A percentile compares a stretch with the other conserved stretches of the same genome.
Evolutionary conservation across 1,284 basidiomycete genomes (phyloP).

Genomic region (Austroboletus rostrupii): DNA sequence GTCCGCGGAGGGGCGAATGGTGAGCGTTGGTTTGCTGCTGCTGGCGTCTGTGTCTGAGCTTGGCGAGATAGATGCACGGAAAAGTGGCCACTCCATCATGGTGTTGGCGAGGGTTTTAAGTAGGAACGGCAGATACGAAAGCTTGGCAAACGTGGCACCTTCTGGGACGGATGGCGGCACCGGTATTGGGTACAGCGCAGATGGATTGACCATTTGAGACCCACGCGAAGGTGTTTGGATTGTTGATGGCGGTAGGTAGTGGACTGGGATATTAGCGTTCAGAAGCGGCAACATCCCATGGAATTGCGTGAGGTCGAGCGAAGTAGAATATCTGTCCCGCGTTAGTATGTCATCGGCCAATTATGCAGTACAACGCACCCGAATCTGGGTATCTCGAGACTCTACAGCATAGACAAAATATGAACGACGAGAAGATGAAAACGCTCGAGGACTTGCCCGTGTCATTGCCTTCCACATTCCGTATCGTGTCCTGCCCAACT

Average conservation of each 20-base stretch:
- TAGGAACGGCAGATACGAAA: constrained; percentile 84
- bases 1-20: constrained; percentile 67
- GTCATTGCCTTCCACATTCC: constrained; percentile 88
- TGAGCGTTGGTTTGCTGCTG: constrained; percentile 54
- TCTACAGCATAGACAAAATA: constrained; percentile 39
- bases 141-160: constrained; percentile 52
- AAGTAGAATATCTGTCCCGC: constrained; percentile 63
- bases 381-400: constrained; percentile 78
- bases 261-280: constrained; percentile 65
- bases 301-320: constrained; percentile 78
- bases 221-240: constrained; percentile 33
- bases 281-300: constrained; percentile 69
- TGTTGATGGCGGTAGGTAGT: constrained; percentile 41
- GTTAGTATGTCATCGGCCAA: constrained; percentile 1
- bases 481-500: constrained; percentile 74
- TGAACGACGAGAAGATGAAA: background rate
- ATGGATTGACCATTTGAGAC: constrained; percentile 45
- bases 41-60: constrained; percentile 20
- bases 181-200: constrained; percentile 44
- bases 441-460: constrained; percentile 43
- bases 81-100: constrained; percentile 81
- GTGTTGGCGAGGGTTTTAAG: constrained; percentile 82
- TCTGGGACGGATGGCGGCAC: constrained; percentile 38
- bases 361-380: constrained; percentile 41
- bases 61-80: constrained; percentile 68